These are phyloP conservation scores for Phialocephala subalpina DNA, from an alignment of 2,329 filamentous ascomycete species.

Conservation along the genomic window DNA sequence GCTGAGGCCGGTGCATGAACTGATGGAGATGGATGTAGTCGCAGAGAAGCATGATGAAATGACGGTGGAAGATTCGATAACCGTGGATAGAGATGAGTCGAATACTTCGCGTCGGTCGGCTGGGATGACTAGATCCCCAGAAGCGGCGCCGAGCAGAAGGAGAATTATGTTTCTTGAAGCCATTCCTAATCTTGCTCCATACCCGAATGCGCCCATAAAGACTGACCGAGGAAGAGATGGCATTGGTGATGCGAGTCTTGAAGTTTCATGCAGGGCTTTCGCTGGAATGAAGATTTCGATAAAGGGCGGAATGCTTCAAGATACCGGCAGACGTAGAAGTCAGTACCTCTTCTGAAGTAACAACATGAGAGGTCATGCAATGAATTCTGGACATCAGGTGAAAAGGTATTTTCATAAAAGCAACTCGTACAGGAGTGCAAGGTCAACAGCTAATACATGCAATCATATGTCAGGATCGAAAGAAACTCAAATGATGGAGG, in stretches of 20 bases:
- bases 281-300: background rate
- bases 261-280: background rate
- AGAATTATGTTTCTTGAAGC: background rate
- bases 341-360: background rate
- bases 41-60: background rate
- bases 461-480: background rate
- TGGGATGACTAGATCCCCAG: background rate
- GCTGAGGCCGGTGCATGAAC: conserved; percentile 1
- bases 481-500: background rate
- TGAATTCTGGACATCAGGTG: background rate
- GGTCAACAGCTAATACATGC: conserved; percentile 2
- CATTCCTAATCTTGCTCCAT: background rate
- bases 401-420: background rate
- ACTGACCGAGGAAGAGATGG: background rate
- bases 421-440: background rate
- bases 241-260: background rate
- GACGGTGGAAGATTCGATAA: background rate
- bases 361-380: background rate
- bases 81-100: background rate
- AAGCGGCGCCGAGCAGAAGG: background rate
- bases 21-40: background rate
- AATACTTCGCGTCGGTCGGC: background rate
- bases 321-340: background rate
- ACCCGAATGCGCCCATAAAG: background rate
- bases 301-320: conserved; percentile 1